These are phyloP conservation scores for Raffaelea albimanens DNA, from an alignment of 2,329 filamentous ascomycete genomes.

Conservation along the genomic window DNA sequence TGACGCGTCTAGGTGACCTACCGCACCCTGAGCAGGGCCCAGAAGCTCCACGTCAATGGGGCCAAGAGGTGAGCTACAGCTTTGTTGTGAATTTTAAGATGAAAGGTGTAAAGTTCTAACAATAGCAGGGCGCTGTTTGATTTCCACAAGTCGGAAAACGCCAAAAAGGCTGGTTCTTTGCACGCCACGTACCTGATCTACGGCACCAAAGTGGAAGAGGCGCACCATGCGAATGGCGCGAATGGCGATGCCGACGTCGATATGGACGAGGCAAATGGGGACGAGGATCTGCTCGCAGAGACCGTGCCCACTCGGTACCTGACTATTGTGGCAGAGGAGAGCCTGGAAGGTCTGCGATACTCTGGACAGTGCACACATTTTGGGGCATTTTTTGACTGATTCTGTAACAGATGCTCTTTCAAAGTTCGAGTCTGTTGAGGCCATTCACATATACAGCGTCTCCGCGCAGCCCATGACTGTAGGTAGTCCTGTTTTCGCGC, in stretches of 20 bases:
- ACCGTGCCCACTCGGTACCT: constrained; percentile 48
- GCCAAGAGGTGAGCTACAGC: constrained; percentile 69
- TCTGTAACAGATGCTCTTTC: constrained; percentile 47
- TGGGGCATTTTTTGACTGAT: constrained; percentile 6
- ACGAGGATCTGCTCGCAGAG: constrained; percentile 39
- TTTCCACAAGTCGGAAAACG: constrained; percentile 71
- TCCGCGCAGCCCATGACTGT: constrained; percentile 60
- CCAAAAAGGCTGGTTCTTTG: constrained; percentile 62
- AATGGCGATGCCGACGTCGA: constrained; percentile 54
- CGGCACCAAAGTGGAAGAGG: constrained; percentile 47
- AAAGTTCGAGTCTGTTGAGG: constrained; percentile 62
- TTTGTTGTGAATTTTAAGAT: not conserved
- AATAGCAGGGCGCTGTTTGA: constrained; percentile 83
- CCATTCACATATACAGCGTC: constrained; percentile 83
- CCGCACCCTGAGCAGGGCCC: constrained; percentile 68
- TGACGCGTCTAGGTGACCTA: constrained; percentile 63
- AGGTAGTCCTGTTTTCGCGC: constrained; percentile 9
- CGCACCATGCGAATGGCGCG: constrained; percentile 12
- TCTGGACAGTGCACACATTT: constrained; percentile 1
- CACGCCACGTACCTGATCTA: constrained; percentile 88
- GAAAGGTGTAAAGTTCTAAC: constrained; percentile 6
- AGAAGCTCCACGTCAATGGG: constrained; percentile 75
- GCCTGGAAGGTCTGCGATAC: constrained; percentile 50
- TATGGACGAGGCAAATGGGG: constrained; percentile 57
- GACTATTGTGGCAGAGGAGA: constrained; percentile 61